Evolutionary conservation across 306 rosid species (phyloP), one percentile per base, ranked within the genome.

Genomic region (Dalbergia cochinchinensis): DNA sequence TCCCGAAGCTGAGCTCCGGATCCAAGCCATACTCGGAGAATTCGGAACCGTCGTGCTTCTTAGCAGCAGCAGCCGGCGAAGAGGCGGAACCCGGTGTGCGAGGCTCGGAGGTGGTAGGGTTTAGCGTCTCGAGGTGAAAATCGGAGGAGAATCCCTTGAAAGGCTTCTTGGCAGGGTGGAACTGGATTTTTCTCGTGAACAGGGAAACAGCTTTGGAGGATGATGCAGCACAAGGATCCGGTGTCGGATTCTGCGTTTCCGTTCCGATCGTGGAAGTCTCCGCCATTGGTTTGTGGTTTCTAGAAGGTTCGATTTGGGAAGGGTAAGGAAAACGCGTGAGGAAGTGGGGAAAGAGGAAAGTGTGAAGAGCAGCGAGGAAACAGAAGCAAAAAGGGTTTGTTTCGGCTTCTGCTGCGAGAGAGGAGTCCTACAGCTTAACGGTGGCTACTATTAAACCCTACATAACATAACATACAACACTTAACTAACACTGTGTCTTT

Each of bases 1-100:
- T 91, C 8, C 91, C 93, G 26, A 96, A 82, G 82, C 92, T 87
- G 84, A 96, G 92, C 86, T 96, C 99, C 26, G 97, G 96, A 88
- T 96, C 99, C 86, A 91, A 86, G 71, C 93, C 97, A 62, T 44
- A 72, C 15, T 95, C 98, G 16, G 79, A 72, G 50, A 77, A 77
- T 74, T 93, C 99, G 8, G 93, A 82, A 68, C 59, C 87, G 35
- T 90, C 99, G 4, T 54, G 69, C 76, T 85, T 96, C 72, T 85
- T 91, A 11, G 84, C 76, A 5, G 77, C 78, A 12, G 64, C 44
- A 12, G 64, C 44, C 14, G 58, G 72, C 11, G 84, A 72, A 19
- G 20, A 86, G 31, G 20, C 66, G 1, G 87, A 80, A 20, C 55
- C 79, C 1, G 73, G 13, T 34, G 65, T 64, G 0, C 76, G 73